These are phyloP conservation scores for Vigna reflexopilosa DNA, from an alignment of 306 rosid genomes.

Conservation along the genomic window DNA sequence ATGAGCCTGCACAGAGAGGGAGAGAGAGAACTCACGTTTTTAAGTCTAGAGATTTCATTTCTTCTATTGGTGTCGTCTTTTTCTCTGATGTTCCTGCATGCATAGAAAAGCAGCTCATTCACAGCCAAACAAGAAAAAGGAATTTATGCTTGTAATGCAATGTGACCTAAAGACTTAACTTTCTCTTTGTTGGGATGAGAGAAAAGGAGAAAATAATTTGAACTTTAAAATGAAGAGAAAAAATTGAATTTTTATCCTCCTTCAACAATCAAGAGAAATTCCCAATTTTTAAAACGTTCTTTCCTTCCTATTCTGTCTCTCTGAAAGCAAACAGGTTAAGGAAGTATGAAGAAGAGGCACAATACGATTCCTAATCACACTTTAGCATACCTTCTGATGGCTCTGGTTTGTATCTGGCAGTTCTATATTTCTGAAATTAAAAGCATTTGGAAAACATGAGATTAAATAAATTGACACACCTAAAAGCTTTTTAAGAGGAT, in stretches of 20 bases:
- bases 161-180: conserved; percentile 12
- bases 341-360: conserved; percentile 37
- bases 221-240: neutral
- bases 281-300: neutral
- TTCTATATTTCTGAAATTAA: conserved; percentile 86
- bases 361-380: conserved; percentile 39
- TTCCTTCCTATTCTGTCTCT: neutral
- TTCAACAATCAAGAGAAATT: conserved; percentile 10
- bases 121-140: conserved; percentile 26
- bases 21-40: conserved; percentile 63
- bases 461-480: conserved; percentile 9
- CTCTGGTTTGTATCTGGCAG: conserved; percentile 94
- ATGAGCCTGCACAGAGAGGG: neutral
- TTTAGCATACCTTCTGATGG: conserved; percentile 74
- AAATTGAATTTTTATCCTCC: neutral
- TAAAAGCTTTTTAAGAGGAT: conserved; percentile 30
- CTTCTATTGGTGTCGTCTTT: conserved; percentile 58
- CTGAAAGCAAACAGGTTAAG: conserved; percentile 1
- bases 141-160: conserved; percentile 17
- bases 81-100: conserved; percentile 70
- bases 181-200: neutral
- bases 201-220: neutral
- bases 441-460: neutral
- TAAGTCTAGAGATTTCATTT: conserved; percentile 70
- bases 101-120: conserved; percentile 42